A percentile compares a stretch with the other conserved stretches of the same genome.
These are phyloP conservation scores for Alternaria incomplexa DNA, from an alignment of 2,329 filamentous ascomycete genomes.

Conservation along the genomic window DNA sequence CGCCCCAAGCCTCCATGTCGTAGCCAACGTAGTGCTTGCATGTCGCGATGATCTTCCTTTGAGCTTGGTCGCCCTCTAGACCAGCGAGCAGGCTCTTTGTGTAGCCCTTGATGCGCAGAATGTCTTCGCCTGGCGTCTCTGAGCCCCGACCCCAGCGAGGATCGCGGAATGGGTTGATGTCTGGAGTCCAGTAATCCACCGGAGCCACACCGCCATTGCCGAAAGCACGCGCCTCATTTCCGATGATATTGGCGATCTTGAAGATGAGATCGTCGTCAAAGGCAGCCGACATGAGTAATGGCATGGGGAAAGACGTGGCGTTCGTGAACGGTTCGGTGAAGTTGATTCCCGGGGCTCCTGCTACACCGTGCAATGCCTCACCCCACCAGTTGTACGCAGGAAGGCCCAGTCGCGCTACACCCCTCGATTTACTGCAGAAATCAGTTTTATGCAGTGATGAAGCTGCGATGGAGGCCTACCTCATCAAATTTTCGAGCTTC, in stretches of 20 bases:
- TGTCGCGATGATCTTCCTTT: conserved; percentile 50
- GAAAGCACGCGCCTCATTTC: conserved; percentile 69
- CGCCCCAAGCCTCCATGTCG: conserved; percentile 39
- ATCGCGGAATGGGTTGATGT: conserved; percentile 70
- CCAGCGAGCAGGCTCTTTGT: conserved; percentile 34
- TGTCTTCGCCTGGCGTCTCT: conserved; percentile 65
- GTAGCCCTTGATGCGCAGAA: conserved; percentile 58
- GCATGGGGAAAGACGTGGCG: conserved; percentile 70
- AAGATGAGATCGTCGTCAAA: conserved; percentile 69
- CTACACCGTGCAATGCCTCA: conserved; percentile 68
- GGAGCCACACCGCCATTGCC: conserved; percentile 64
- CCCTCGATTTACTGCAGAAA: conserved; percentile 55
- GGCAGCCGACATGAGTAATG: conserved; percentile 66
- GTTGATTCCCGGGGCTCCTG: conserved; percentile 59
- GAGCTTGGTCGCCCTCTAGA: conserved; percentile 22
- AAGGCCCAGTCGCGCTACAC: conserved; percentile 63
- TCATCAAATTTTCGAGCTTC: conserved; percentile 51
- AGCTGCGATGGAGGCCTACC: conserved; percentile 7
- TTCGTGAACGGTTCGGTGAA: conserved; percentile 64
- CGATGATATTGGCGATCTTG: conserved; percentile 61
- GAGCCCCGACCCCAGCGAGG: conserved; percentile 66
- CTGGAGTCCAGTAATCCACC: conserved; percentile 67
- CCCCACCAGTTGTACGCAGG: conserved; percentile 62
- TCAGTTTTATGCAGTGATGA: conserved; percentile 34
- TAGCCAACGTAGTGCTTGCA: conserved; percentile 54